phyloP scores from a whole-genome alignment of 495 filamentous ascomycete genomes.

The Aspergillus carlsbadensis region DNA sequence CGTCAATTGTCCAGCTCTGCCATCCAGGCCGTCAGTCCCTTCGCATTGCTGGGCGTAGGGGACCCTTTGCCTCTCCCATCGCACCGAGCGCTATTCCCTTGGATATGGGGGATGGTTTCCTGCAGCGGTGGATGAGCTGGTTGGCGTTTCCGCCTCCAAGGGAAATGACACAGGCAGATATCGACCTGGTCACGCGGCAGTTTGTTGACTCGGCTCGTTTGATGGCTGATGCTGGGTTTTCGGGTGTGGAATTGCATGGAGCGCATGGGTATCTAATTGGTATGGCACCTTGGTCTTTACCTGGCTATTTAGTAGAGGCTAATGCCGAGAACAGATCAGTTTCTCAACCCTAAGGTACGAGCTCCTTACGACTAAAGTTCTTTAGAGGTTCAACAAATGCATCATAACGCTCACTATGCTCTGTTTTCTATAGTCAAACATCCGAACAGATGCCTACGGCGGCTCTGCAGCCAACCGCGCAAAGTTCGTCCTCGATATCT shows the following conservation, averaged over 20 bases:
- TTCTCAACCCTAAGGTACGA: conserved; percentile 39
- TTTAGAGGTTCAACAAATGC: background rate
- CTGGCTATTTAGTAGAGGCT: conserved; percentile 1
- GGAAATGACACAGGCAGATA: conserved; percentile 51
- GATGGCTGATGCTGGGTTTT: conserved; percentile 52
- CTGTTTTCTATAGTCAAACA: conserved; percentile 34
- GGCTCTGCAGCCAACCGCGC: conserved; percentile 45
- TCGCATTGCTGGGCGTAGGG: conserved; percentile 41
- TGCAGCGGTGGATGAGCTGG: conserved; percentile 33
- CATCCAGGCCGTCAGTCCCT: conserved; percentile 60
- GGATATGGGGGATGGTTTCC: conserved; percentile 32
- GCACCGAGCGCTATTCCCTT: conserved; percentile 48
- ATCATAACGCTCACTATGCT: background rate
- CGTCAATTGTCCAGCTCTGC: conserved; percentile 54
- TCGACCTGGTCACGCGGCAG: conserved; percentile 42
- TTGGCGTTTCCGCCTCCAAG: conserved; percentile 42
- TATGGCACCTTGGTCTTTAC: conserved; percentile 22
- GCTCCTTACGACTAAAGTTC: background rate
- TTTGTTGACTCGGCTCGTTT: conserved; percentile 50
- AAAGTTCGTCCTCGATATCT: conserved; percentile 48
- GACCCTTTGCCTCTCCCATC: conserved; percentile 44
- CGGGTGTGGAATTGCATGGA: conserved; percentile 56
- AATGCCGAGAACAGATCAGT: conserved; percentile 32
- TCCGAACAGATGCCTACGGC: conserved; percentile 49
- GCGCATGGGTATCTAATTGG: conserved; percentile 61